These are phyloP conservation scores for Lentinula edodes DNA, from an alignment of 768 basidiomycete genomes.

Conservation along the genomic window DNA sequence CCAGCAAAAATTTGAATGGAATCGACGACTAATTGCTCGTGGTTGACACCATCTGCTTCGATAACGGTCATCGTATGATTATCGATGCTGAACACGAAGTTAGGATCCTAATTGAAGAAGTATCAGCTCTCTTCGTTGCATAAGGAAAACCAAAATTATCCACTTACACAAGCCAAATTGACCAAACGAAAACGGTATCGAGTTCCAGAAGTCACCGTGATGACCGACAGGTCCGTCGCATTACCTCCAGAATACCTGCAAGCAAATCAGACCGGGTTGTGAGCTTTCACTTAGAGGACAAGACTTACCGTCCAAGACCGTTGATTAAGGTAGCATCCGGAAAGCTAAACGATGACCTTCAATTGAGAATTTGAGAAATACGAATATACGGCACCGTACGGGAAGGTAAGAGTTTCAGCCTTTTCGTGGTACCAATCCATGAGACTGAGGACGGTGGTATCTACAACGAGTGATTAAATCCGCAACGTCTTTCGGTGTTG, in stretches of 20 bases:
- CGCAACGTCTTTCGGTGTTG: background rate
- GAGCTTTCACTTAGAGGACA: too few species aligned
- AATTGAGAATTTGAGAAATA: too few species aligned
- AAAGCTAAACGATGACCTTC: too few species aligned
- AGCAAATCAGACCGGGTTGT: background rate
- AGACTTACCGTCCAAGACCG: conserved; percentile 10
- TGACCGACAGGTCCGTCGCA: conserved; percentile 9
- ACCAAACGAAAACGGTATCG: conserved; percentile 9
- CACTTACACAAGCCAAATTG: conserved; percentile 7
- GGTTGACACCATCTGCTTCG: conserved; percentile 35
- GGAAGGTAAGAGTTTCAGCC: conserved; percentile 7
- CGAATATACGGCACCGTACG: background rate
- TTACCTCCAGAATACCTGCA: conserved; percentile 4
- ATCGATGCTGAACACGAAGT: conserved; percentile 11
- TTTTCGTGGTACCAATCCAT: conserved; percentile 35
- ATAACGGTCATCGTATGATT: conserved; percentile 23
- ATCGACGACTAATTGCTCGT: conserved; percentile 27
- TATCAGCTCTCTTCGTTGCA: too few species aligned
- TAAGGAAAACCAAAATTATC: too few species aligned
- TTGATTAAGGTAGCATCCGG: conserved; percentile 27
- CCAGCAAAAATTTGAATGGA: conserved; percentile 31
- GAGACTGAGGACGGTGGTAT: conserved; percentile 36
- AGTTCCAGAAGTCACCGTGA: conserved; percentile 9
- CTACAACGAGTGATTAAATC: conserved; percentile 14
- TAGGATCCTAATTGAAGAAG: background rate